phyloP scores from a whole-genome alignment of 2,329 filamentous ascomycete genomes.

The Capronia americana region DNA sequence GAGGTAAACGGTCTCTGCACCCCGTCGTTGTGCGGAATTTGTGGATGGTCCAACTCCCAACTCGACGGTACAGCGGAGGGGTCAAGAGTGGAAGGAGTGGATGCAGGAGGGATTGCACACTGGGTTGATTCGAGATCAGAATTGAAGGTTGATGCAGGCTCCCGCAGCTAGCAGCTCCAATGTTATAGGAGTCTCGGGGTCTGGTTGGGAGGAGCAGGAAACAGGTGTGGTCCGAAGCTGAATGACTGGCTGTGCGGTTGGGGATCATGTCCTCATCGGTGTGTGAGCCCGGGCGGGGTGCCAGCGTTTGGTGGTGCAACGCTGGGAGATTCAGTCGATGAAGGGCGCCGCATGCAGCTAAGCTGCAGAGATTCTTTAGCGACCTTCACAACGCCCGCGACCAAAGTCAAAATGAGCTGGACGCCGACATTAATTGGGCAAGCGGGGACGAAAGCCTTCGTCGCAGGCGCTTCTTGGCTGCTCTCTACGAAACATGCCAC shows the following conservation, averaged over 20 bases:
- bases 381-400: conserved; percentile 17
- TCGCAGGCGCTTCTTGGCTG: conserved; percentile 7
- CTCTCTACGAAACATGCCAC: background rate
- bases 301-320: conserved; percentile 12
- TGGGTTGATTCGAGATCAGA: conserved; percentile 10
- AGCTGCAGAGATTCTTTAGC: conserved; percentile 16
- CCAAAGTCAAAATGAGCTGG: conserved; percentile 18
- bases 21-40: conserved; percentile 11
- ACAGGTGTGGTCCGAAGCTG: conserved; percentile 10
- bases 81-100: conserved; percentile 12
- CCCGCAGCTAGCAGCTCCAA: conserved; percentile 10
- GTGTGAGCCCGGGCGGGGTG: conserved; percentile 5
- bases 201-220: conserved; percentile 6
- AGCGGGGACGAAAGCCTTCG: conserved; percentile 8
- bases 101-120: conserved; percentile 4
- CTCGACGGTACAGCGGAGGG: conserved; percentile 8
- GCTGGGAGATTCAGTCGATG: conserved; percentile 10
- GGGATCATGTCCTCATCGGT: conserved; percentile 22
- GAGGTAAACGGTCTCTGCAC: conserved; percentile 7
- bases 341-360: conserved; percentile 21
- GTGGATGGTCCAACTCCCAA: conserved; percentile 18
- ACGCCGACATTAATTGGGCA: conserved; percentile 14
- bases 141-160: conserved; percentile 16
- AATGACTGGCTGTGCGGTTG: conserved; percentile 19
- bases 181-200: conserved; percentile 10